Base-by-base conservation (phyloP, 1,139 yeast genomes). In the Saccharomycopsis phalli region DNA sequence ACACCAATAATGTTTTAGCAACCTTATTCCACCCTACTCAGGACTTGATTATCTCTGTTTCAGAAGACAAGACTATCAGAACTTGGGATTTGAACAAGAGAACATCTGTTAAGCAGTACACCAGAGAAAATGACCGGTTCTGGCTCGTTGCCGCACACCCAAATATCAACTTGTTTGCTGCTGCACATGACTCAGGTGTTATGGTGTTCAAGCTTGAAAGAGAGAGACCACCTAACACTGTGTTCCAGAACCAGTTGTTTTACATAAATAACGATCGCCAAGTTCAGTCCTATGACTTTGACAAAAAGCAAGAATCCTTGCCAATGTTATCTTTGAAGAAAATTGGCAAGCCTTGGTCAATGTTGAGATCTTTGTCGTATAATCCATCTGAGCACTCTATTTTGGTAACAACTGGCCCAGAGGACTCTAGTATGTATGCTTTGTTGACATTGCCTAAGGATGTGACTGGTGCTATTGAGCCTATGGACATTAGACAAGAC, bases 141-240 rank as follows among this genome's bases (percentile, higher is more conserved):
- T 93, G 98, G 98, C 69, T 84, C 53, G 70, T 91, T 51, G 79
- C 88, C 17, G 73, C 87, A 36, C 99, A 93, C 59, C 96, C 96
- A 45, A 68, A 71, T 38, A 81, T 88, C 61, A 91, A 91, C 59
- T 70, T 91, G 55, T 88, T 91, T 65, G 98, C 96, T 39, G 83
- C 96, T 30, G 93, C 95, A 55, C 97, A 91, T 62, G 98, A 93
- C 61, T 73, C 87, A 11, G 99, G 99, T 57, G 95, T 88, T 23
- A 88, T 91, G 95, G 94, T 93, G 41, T 93, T 93, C 73, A 93
- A 93, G 64, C 71, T 93, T 49, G 97, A 87, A 60, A 81, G 98
- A 57, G 99, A 93, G 68, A 78, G 98, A 60, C 98, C 98, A 18
- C 95, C 97, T 17, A 74, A 74, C 53, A 66, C 87, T 3, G 60